Evolutionary conservation across 345 rosid genomes (phyloP), one percentile per base, ranked within the genome.

Genomic region (Firmiana major): DNA sequence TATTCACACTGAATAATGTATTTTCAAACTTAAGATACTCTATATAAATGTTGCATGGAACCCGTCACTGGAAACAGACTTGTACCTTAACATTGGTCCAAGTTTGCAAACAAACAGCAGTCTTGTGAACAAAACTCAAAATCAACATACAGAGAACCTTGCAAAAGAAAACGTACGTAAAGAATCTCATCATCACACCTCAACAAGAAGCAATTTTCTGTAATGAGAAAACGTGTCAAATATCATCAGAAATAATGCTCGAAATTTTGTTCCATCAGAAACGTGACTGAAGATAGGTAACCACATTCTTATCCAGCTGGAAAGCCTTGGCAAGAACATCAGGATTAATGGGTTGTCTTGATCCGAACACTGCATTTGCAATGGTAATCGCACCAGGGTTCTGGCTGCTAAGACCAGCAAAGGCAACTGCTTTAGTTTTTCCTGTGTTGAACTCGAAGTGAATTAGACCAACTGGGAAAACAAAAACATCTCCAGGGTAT

Each of bases 351-450:
- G 26, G 48, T 36, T 1, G 15, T 1, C 40, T 65, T 3, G 70
- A 42, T 65, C 71, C 71, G 3, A 65, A 65, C 6, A 65, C 28
- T 17, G 71, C 49, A 40, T 65, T 40, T 10, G 71, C 49, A 65
- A 65, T 42, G 49, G 49, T 65, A 65, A 65, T 65, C 15, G n/a
- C 49, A 3, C 71, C 71, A n/a, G 71, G 71, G 21, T 36, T 36
- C 71, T 65, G 71, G 49, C 28, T 65, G 48, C 70, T 65, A 8
- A 65, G 70, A n/a, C 70, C 48, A 34, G 70, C 70, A 17, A 63
- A 16, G 15, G 70, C 70, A 36, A 65, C 48, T 17, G 48, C 48
- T 38, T 36, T 36, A 65, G 48, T 65, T 7, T 65, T 8, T 16
- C 70, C 26, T 8, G 19, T 65, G 12, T 65, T 65, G 70, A 65